Conservation (phyloP, 2,329 filamentous ascomycete species). For the Talaromyces pinophilus region DNA sequence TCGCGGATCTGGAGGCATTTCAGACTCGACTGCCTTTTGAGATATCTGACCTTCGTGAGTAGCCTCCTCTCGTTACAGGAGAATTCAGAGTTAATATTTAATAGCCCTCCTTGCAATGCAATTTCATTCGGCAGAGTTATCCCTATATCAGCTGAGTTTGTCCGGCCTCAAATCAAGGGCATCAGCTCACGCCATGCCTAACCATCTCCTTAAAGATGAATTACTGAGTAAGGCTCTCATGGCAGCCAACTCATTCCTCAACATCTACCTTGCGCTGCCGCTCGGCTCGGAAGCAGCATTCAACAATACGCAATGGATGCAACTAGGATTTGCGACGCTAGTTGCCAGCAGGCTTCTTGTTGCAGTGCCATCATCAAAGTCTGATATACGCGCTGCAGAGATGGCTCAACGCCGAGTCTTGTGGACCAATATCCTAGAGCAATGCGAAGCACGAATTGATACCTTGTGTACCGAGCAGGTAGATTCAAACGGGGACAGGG, state of each 20-base stretch:
- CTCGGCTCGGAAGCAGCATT: slow-evolving; percentile 38
- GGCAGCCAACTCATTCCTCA: slow-evolving; percentile 30
- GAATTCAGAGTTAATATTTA: background rate
- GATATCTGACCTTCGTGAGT: background rate
- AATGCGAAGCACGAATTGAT: background rate
- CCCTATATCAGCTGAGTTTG: background rate
- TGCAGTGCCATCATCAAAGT: background rate
- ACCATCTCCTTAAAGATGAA: background rate
- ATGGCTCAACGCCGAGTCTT: background rate
- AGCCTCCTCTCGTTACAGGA: background rate
- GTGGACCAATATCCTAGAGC: background rate
- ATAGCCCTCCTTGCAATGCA: background rate
- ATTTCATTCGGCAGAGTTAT: background rate
- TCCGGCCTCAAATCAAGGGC: background rate
- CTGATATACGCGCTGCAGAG: background rate
- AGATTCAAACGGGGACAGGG: background rate
- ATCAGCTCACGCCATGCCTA: background rate
- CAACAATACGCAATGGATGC: slow-evolving; percentile 46
- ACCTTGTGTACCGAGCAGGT: background rate
- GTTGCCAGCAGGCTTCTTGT: slow-evolving; percentile 25
- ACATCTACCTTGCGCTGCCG: slow-evolving; percentile 40
- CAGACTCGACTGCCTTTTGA: background rate
- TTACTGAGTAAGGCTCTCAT: slow-evolving; percentile 27
- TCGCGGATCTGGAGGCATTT: background rate
- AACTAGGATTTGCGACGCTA: slow-evolving; percentile 39